These are phyloP conservation scores for Trichoderma simmonsii DNA, from an alignment of 2,329 filamentous ascomycete genomes.

Conservation along the genomic window DNA sequence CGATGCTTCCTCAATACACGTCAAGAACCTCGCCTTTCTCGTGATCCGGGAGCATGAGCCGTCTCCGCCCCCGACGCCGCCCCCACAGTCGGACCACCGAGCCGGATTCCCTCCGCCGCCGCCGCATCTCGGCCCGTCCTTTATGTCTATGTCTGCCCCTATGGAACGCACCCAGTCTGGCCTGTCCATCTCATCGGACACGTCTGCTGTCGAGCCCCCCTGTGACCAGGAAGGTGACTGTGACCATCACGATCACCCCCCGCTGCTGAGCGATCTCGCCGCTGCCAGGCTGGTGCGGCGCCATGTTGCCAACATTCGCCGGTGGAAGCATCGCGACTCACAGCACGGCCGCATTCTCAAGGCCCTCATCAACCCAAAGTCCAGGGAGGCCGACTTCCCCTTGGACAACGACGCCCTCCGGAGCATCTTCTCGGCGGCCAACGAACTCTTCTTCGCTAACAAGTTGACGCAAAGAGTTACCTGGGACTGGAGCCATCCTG, in stretches of 20 bases:
- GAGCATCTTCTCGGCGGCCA: slow-evolving; percentile 58
- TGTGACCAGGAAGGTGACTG: slow-evolving; percentile 32
- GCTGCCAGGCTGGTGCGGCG: slow-evolving; percentile 49
- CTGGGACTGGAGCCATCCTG: slow-evolving; percentile 59
- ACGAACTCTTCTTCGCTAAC: slow-evolving; percentile 61
- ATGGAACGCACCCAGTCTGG: slow-evolving; percentile 52
- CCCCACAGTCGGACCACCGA: slow-evolving; percentile 22
- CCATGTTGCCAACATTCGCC: slow-evolving; percentile 42
- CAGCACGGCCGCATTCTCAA: slow-evolving; percentile 57
- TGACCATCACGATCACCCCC: slow-evolving; percentile 13
- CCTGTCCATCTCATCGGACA: slow-evolving; percentile 45
- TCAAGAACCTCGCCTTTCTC: slow-evolving; percentile 36
- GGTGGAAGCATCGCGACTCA: slow-evolving; percentile 46
- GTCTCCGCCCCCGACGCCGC: slow-evolving; percentile 17
- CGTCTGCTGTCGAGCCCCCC: slow-evolving; percentile 31
- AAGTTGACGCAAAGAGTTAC: slow-evolving; percentile 54
- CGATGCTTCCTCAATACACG: slow-evolving; percentile 28
- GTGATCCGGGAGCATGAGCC: slow-evolving; percentile 37
- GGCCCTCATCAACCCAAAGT: slow-evolving; percentile 52
- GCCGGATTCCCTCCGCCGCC: slow-evolving; percentile 22
- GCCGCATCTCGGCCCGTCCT: slow-evolving; percentile 19
- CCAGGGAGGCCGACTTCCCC: slow-evolving; percentile 44
- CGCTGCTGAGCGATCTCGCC: slow-evolving; percentile 42
- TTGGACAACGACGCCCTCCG: slow-evolving; percentile 57
- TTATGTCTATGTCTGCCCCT: slow-evolving; percentile 7